Base-by-base conservation (phyloP, 352 stramenopile genomes). In the Thalassiosira mediterranea region DNA sequence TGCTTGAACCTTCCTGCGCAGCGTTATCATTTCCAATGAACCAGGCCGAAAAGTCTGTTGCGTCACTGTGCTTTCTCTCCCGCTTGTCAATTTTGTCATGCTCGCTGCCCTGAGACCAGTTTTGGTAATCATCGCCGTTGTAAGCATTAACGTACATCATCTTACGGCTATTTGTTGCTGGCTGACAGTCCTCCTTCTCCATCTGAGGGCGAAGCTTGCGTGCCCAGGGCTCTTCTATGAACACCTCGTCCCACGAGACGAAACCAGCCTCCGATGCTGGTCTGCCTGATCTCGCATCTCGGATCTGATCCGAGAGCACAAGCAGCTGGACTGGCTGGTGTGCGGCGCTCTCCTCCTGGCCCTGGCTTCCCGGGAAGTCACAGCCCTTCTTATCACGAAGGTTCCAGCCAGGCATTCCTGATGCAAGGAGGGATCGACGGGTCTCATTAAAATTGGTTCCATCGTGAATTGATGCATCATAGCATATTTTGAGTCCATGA, bases 121-220 rank as follows among this genome's bases (percentile, higher is more conserved):
- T 47, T 73, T 72, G 69, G 60, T 68, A 78, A 32, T 78, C 69
- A 59, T 78, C 69, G n/a, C 69, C 69, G 53, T 78, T 78, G 25
- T 78, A 78, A 21, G 69, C 69, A 62, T 78, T 78, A 29, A 78
- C 58, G 47, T 73, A 78, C 3, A 78, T 66, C 69, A 78, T 78
- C 37, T 47, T 72, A 21, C 60, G 4, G n/a, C 44, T 8, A 47
- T 51, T n/a, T 21, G 19, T n/a, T 34, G 4, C 42, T 10, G 10
- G 19, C 49, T 3, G 17, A 38, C 13, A 2, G 17, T n/a, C n/a
- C n/a, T n/a, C n/a, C n/a, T n/a, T n/a, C n/a, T n/a, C n/a, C n/a
- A n/a, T n/a, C 37, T 15, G 37, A 44, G 32, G n/a, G 29, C 7
- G 21, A 48, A 69, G 5, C 46, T 73, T 21, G 23, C 58, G 51